phyloP scores from a whole-genome alignment of 1,139 yeast genomes.

The Suhomyces maxii region DNA sequence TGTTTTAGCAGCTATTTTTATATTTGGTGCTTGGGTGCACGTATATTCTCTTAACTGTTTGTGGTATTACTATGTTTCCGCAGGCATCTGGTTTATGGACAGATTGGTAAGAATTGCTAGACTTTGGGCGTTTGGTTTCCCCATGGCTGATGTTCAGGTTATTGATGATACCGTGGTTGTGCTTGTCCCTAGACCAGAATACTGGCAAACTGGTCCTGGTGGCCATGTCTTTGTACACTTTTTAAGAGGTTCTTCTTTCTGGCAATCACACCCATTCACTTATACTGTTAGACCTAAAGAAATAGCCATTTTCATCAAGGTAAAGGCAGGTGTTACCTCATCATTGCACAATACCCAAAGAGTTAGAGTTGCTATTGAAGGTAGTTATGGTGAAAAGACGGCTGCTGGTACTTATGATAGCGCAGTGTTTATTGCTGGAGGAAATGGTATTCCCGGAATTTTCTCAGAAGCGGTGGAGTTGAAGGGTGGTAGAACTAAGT shows the following conservation, averaged over 20 bases:
- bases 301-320: slow-evolving; percentile 42
- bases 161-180: slow-evolving; percentile 43
- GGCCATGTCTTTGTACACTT: slow-evolving; percentile 64
- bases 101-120: slow-evolving; percentile 38
- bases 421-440: slow-evolving; percentile 29
- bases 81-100: slow-evolving; percentile 48
- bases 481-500: slow-evolving; percentile 1
- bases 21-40: slow-evolving; percentile 46
- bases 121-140: slow-evolving; percentile 39
- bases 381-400: slow-evolving; percentile 24
- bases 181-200: slow-evolving; percentile 38
- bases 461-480: slow-evolving; percentile 21
- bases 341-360: slow-evolving; percentile 26
- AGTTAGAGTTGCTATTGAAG: slow-evolving; percentile 25
- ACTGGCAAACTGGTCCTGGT: slow-evolving; percentile 57
- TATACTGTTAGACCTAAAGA: slow-evolving; percentile 36
- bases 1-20: slow-evolving; percentile 38
- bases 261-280: slow-evolving; percentile 77
- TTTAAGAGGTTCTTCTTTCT: slow-evolving; percentile 52
- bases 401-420: slow-evolving; percentile 20
- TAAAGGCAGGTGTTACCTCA: slow-evolving; percentile 47
- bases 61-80: slow-evolving; percentile 38
- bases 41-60: slow-evolving; percentile 38
- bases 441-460: slow-evolving; percentile 29
- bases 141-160: slow-evolving; percentile 34